Evolutionary conservation across 306 rosid species (phyloP), one percentile per base, ranked within the genome.

Genomic region (Delonix regia): DNA sequence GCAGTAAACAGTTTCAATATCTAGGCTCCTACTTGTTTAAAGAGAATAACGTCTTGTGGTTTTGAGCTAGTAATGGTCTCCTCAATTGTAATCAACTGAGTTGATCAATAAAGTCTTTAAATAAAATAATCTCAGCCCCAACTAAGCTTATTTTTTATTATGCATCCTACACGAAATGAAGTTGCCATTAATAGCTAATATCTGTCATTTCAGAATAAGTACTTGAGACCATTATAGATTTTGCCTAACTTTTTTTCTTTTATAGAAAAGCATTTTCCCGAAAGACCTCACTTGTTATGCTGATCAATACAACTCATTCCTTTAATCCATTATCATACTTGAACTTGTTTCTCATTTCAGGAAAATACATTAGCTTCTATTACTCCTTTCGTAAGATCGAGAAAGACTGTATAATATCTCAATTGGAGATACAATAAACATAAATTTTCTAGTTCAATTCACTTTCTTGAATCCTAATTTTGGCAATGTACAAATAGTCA

Each of bases 1-100:
- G 84, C 63, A 76, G 7, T 73, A 49, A 81, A 28, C 51, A 16
- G 36, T 4, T 7, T 38, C 30, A n/a, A 38, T 19, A 39, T 61
- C 55, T 51, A 6, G 4, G 27, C 22, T 65, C 19, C 60, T 9
- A 42, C 52, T 21, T 39, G 71, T 66, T 64, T 77, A 16, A 56
- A 15, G 25, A 24, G 12, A 16, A 30, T 41, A 38, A 1, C 9
- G 70, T 19, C 69, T 59, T 7, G 44, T 27, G 28, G 48, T 45
- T 66, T n/a, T 6, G 71, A 15, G 15, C 3, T 39, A n/a, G 11
- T 9, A 34, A 24, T 70, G 39, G 22, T 19, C 19, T 47, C 39
- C 44, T 15, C 21, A 48, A 48, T 34, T 71, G 25, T 6, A 49
- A 10, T 51, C 19, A 15, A 8, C n/a, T 51, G 14, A 49, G 25